Conservation (phyloP, 768 basidiomycete species). For the Trametes coccinea region DNA sequence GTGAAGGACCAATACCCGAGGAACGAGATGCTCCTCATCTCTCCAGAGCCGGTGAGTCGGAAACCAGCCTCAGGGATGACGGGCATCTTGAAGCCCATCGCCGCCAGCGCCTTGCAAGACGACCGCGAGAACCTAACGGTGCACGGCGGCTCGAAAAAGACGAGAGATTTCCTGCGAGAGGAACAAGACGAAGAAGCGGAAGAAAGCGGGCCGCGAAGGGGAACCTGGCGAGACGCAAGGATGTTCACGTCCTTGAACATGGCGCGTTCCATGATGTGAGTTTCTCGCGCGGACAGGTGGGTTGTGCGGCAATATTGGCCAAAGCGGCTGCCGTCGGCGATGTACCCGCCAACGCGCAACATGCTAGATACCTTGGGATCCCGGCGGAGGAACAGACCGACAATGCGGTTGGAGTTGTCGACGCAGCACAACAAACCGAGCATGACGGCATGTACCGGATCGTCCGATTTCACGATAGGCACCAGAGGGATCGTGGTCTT, state of each 20-base stretch:
- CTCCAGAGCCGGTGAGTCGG: constrained; percentile 7
- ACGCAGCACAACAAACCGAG: constrained; percentile 11
- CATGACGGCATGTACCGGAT: not conserved
- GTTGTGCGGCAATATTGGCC: constrained; percentile 15
- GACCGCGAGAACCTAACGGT: not conserved
- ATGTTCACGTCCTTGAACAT: not conserved
- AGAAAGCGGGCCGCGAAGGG: not conserved
- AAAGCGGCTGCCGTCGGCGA: constrained; percentile 7
- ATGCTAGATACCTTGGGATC: not conserved
- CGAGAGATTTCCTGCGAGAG: constrained; percentile 1
- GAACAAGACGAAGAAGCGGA: not conserved
- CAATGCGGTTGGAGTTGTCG: constrained; percentile 3
- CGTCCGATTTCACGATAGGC: not conserved
- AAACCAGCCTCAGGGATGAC: constrained; percentile 2
- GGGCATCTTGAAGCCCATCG: constrained; percentile 7
- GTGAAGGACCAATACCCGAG: constrained; percentile 12
- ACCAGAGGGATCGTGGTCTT: constrained; percentile 11
- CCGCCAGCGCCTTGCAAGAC: not conserved
- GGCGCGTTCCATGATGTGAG: not conserved
- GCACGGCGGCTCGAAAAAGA: constrained; percentile 21
- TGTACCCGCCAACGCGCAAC: constrained; percentile 13
- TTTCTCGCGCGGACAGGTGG: not conserved
- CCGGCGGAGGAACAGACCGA: constrained; percentile 11
- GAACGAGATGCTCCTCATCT: constrained; percentile 7
- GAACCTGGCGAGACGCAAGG: not conserved